phyloP scores from a whole-genome alignment of 768 basidiomycete genomes.

The Boletus rufocinnamomeus region DNA sequence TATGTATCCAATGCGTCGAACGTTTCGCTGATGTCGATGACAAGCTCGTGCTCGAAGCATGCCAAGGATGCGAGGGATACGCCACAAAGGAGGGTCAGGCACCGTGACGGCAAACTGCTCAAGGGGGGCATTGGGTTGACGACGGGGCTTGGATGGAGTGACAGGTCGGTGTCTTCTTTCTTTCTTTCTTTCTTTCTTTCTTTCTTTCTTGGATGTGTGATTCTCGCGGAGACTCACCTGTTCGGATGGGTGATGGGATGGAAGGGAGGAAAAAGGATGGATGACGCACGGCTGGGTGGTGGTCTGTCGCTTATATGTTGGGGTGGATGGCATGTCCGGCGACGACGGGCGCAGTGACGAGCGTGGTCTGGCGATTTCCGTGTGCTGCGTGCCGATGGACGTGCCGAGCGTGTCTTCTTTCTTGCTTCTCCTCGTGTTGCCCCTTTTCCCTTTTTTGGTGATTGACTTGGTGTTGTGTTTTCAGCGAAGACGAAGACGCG shows the following conservation, averaged over 20 bases:
- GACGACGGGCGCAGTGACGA: no score
- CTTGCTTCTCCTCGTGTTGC: neutral
- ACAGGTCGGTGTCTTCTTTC: slow-evolving; percentile 48
- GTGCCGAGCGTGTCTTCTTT: slow-evolving; percentile 10
- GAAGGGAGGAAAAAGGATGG: neutral
- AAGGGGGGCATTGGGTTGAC: slow-evolving; percentile 68
- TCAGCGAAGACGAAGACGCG: slow-evolving; percentile 72
- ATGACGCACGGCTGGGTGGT: neutral
- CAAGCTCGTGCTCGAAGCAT: slow-evolving; percentile 30
- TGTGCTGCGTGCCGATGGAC: neutral
- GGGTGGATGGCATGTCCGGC: neutral
- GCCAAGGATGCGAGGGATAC: slow-evolving; percentile 61
- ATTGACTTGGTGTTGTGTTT: slow-evolving; percentile 1
- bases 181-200: neutral
- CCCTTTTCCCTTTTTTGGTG: slow-evolving; percentile 8
- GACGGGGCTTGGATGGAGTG: slow-evolving; percentile 75
- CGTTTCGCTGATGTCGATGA: slow-evolving; percentile 26
- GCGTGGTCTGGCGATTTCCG: neutral
- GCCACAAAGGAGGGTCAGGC: slow-evolving; percentile 53
- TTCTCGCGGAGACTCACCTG: neutral
- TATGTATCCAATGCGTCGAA: slow-evolving; percentile 30
- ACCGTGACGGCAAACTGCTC: slow-evolving; percentile 60
- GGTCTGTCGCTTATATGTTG: slow-evolving; percentile 14
- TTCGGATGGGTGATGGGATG: no score
- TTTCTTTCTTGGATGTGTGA: neutral